These are phyloP conservation scores for Haematococcus lacustris DNA, from an alignment of 139 green algal genomes.

Conservation along the genomic window DNA sequence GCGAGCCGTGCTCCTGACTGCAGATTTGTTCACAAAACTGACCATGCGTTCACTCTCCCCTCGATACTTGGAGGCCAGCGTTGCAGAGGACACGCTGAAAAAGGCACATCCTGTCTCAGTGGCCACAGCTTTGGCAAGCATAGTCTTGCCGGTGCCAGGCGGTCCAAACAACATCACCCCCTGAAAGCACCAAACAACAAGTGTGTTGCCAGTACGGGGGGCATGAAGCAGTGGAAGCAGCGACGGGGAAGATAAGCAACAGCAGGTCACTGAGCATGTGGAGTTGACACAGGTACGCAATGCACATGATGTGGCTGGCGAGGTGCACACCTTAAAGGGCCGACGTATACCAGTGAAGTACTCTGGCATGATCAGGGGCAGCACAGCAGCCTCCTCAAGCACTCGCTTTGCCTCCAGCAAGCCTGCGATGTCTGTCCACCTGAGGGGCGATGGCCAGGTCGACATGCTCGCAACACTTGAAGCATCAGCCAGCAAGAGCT, in stretches of 20 bases:
- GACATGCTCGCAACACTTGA: not conserved
- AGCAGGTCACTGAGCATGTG: not conserved
- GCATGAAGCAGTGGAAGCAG: not conserved
- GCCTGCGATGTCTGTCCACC: slow-evolving; percentile 54
- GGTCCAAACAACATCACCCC: slow-evolving; percentile 93
- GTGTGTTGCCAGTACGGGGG: too few relatives aligned
- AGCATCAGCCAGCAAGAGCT: too few relatives aligned
- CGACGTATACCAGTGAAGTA: slow-evolving; percentile 86
- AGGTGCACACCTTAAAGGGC: slow-evolving; percentile 81
- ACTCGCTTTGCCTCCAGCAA: slow-evolving; percentile 80
- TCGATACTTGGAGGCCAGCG: slow-evolving; percentile 88
- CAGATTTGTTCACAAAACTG: too few relatives aligned
- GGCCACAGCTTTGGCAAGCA: slow-evolving; percentile 84
- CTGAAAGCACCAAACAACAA: slow-evolving; percentile 28
- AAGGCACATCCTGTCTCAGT: slow-evolving; percentile 88
- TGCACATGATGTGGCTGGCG: too few relatives aligned
- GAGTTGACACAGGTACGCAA: too few relatives aligned
- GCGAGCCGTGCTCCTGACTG: too few relatives aligned
- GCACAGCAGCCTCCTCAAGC: slow-evolving; percentile 82
- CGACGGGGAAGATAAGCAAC: not conserved
- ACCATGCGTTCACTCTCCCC: slow-evolving; percentile 75
- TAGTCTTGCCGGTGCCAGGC: slow-evolving; percentile 85
- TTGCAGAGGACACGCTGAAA: slow-evolving; percentile 88
- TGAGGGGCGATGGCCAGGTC: slow-evolving; percentile 1
- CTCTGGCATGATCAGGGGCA: slow-evolving; percentile 81